These are phyloP conservation scores for Asclepias syriaca DNA, from an alignment of 257 asterid genomes.

Conservation along the genomic window DNA sequence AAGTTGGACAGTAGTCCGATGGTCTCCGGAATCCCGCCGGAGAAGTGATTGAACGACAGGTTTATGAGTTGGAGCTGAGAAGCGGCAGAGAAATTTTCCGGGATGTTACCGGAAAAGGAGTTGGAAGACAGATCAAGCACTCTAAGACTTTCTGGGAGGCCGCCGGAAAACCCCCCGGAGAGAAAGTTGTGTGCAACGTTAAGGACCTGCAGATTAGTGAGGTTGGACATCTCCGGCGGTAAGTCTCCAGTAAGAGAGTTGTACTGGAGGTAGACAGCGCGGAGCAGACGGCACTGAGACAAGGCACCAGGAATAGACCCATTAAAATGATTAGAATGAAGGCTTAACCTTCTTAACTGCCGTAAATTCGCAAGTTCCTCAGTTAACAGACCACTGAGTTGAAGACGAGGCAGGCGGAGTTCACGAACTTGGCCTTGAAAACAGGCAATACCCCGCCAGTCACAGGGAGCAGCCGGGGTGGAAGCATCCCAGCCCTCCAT, in stretches of 20 bases:
- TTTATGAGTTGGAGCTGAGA: slow-evolving; percentile 54
- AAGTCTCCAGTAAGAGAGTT: slow-evolving; percentile 59
- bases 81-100: slow-evolving; percentile 38
- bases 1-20: slow-evolving; percentile 49
- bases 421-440: slow-evolving; percentile 43
- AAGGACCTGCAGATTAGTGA: slow-evolving; percentile 49
- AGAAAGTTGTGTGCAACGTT: slow-evolving; percentile 53
- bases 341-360: slow-evolving; percentile 57
- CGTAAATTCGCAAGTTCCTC: slow-evolving; percentile 34
- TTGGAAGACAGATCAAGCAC: slow-evolving; percentile 62
- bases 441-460: slow-evolving; percentile 71
- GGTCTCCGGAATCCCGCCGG: slow-evolving; percentile 58
- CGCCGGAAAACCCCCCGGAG: slow-evolving; percentile 36
- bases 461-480: slow-evolving; percentile 70
- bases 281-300: slow-evolving; percentile 44
- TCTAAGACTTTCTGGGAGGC: slow-evolving; percentile 33
- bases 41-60: slow-evolving; percentile 51
- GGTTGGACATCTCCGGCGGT: slow-evolving; percentile 42
- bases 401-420: slow-evolving; percentile 60
- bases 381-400: slow-evolving; percentile 47
- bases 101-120: slow-evolving; percentile 48
- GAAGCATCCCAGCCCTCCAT: slow-evolving; percentile 59
- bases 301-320: slow-evolving; percentile 56
- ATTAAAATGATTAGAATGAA: slow-evolving; percentile 57
- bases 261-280: slow-evolving; percentile 62